These are phyloP conservation scores for Venturia aucupariae DNA, from an alignment of 2,329 filamentous ascomycete genomes.

Conservation along the genomic window DNA sequence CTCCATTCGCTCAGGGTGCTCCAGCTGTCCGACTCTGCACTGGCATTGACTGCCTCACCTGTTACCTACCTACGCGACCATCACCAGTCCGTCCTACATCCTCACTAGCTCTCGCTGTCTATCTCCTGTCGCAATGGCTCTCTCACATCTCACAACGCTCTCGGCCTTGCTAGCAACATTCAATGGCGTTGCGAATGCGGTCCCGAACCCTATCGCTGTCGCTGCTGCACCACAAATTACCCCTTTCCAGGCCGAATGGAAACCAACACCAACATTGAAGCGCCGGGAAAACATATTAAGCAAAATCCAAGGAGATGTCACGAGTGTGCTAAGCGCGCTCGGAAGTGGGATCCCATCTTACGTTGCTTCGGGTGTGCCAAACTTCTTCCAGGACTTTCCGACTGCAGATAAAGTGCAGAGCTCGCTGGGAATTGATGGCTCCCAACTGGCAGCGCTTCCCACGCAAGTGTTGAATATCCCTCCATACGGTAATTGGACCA, in stretches of 20 bases:
- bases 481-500: conserved; percentile 63
- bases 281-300: conserved; percentile 41
- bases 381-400: conserved; percentile 60
- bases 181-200: background rate
- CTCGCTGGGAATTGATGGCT: conserved; percentile 50
- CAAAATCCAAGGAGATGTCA: conserved; percentile 35
- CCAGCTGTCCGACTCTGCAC: background rate
- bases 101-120: background rate
- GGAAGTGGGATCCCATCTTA: conserved; percentile 42
- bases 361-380: conserved; percentile 52
- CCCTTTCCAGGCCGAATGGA: conserved; percentile 33
- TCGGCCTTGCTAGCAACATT: conserved; percentile 1
- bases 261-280: conserved; percentile 33
- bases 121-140: background rate
- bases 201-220: conserved; percentile 18
- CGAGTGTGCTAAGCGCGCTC: conserved; percentile 29
- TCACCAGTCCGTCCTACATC: background rate
- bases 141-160: conserved; percentile 4
- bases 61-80: background rate
- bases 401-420: conserved; percentile 52
- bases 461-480: conserved; percentile 65
- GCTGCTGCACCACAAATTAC: conserved; percentile 38
- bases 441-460: conserved; percentile 51
- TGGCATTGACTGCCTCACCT: background rate
- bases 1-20: background rate